A percentile compares a stretch with the other conserved stretches of the same genome.
Conservation (phyloP, 352 stramenopile species). For the Globisporangium megalacanthum region DNA sequence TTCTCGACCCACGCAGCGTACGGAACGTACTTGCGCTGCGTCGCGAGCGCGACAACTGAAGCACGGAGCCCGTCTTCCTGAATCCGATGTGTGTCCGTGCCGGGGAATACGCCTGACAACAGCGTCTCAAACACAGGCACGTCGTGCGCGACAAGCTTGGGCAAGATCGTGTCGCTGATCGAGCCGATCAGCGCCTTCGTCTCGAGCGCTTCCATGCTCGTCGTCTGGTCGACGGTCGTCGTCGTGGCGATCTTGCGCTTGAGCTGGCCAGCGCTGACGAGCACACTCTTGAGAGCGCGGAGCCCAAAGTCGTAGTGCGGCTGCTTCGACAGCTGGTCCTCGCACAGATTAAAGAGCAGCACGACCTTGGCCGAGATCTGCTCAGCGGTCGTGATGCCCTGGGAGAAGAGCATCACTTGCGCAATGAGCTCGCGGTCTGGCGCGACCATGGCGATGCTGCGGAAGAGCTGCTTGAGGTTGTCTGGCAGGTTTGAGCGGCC, state of each 20-base stretch:
- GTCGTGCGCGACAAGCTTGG: slow-evolving; percentile 98
- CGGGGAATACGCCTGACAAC: slow-evolving; percentile 96
- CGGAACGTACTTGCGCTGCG: slow-evolving; percentile 82
- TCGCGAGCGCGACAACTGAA: slow-evolving; percentile 91
- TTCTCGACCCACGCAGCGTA: slow-evolving; percentile 97
- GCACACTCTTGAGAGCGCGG: slow-evolving; percentile 98
- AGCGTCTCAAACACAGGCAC: slow-evolving; percentile 96
- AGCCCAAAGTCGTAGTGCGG: slow-evolving; percentile 99
- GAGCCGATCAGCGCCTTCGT: slow-evolving; percentile 94
- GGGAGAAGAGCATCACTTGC: slow-evolving; percentile 99
- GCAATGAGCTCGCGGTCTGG: slow-evolving; percentile 99
- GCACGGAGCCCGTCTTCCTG: slow-evolving; percentile 86
- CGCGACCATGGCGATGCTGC: slow-evolving; percentile 99
- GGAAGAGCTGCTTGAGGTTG: slow-evolving; percentile 99
- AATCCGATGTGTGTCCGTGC: slow-evolving; percentile 73
- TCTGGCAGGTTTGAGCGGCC: slow-evolving; percentile 96
- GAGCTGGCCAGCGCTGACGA: slow-evolving; percentile 97
- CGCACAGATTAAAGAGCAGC: slow-evolving; percentile 97
- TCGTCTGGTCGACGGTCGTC: slow-evolving; percentile 10
- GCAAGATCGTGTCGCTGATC: slow-evolving; percentile 99
- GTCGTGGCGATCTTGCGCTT: slow-evolving; percentile 83
- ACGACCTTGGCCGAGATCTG: slow-evolving; percentile 96
- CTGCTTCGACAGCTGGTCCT: slow-evolving; percentile 98
- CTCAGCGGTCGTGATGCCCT: slow-evolving; percentile 98
- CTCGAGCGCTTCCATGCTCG: slow-evolving; percentile 80